Evolutionary conservation across 2,329 filamentous ascomycete genomes (phyloP), one percentile per base, ranked within the genome.

Genomic region (Helicocarpus griseus): DNA sequence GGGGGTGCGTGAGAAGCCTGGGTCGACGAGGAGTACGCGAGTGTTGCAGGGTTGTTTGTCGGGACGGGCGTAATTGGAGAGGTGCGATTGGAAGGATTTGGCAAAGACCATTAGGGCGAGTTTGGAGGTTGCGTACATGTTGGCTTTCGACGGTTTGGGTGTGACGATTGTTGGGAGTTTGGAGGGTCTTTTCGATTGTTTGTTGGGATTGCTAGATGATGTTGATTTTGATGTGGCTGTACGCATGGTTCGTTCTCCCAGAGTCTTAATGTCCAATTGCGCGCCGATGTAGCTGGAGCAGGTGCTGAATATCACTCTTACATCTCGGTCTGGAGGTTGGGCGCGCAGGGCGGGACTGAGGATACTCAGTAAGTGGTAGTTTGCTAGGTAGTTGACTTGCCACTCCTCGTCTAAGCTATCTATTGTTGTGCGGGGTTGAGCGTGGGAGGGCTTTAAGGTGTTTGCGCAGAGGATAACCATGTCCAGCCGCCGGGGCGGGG

Each of bases 361-460:
- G 28, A 98, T 94, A 57, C 87, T 87, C 41, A 98, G 77, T 3
- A 98, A 77, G 64, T 98, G 94, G 71, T 96, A 97, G 68, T 96
- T 97, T 56, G 89, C 86, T 36, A 98, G 78, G 67, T 89, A 98
- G 65, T 98, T 98, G 60, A 97, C 77, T 72, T 89, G 89, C 90
- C 90, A 97, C 54, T 86, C 91, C 58, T 85, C 79, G 65, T 97
- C 91, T 13, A 97, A 73, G 0, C 89, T 89, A 63, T 96, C 89
- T 5, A 76, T 70, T 0, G 89, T 95, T 57, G 79, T 73, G 1
- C 68, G 72, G 26, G 79, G 74, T 57, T 74, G 71, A 4, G 78
- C 76, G 1, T 83, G 44, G 51, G 2, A 86, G 2, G 88, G 84
- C 4, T 85, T 87, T 58, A 89, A 73, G 0, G 85, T 85, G 41